Conservation (phyloP, 805 yeast species). For the Zygosaccharomyces rouxii region DNA sequence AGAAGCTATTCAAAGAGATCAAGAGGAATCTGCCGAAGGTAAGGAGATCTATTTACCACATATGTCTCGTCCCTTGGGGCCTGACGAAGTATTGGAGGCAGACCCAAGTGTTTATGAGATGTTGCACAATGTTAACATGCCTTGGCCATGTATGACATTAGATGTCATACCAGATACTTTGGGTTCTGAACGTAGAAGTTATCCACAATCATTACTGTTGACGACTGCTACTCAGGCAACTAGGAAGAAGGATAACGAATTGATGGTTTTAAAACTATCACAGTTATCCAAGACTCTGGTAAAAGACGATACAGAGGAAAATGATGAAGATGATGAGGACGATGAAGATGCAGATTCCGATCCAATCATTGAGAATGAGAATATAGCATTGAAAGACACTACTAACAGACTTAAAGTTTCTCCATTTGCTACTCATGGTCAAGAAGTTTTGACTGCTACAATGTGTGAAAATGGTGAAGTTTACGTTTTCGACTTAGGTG, state of each 20-base stretch:
- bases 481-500: slow-evolving; percentile 70
- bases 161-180: slow-evolving; percentile 82
- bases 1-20: slow-evolving; percentile 38
- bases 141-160: slow-evolving; percentile 95
- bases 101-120: slow-evolving; percentile 95
- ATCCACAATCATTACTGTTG: slow-evolving; percentile 80
- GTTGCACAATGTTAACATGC: slow-evolving; percentile 88
- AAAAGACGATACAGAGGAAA: slow-evolving; percentile 75
- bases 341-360: slow-evolving; percentile 69
- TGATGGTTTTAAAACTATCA: slow-evolving; percentile 76
- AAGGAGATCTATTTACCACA: slow-evolving; percentile 76
- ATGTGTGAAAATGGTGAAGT: slow-evolving; percentile 91
- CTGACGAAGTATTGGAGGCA: slow-evolving; percentile 93
- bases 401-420: slow-evolving; percentile 85
- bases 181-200: slow-evolving; percentile 84
- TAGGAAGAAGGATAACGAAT: slow-evolving; percentile 80
- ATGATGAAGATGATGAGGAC: slow-evolving; percentile 67
- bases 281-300: slow-evolving; percentile 81
- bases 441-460: slow-evolving; percentile 82
- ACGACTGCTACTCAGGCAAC: slow-evolving; percentile 94
- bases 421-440: slow-evolving; percentile 60
- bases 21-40: slow-evolving; percentile 36
- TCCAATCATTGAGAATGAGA: slow-evolving; percentile 83
- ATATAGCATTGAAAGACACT: slow-evolving; percentile 71
- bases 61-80: slow-evolving; percentile 82